phyloP scores from a whole-genome alignment of 2,329 filamentous ascomycete genomes.

The Colletotrichum chlorophyti region DNA sequence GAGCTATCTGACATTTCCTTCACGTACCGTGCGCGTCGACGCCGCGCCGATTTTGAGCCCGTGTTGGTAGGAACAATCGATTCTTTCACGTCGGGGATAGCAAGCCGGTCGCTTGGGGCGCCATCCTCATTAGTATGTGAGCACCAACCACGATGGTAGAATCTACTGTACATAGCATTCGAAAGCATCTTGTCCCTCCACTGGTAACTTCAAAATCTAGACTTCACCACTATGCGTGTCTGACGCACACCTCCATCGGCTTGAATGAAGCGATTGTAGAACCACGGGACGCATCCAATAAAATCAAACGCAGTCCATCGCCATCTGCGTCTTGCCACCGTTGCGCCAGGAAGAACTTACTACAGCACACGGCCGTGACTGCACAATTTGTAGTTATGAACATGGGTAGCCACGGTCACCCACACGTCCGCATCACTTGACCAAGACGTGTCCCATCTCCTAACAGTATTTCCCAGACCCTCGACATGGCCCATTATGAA shows the following conservation, averaged over 20 bases:
- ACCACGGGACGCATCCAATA: conserved; percentile 5
- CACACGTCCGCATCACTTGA: conserved; percentile 22
- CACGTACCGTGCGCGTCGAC: no score
- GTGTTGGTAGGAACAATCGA: no score
- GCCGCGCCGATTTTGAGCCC: no score
- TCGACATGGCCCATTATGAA: no score
- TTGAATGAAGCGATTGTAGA: neutral
- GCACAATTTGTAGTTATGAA: no score
- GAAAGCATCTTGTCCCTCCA: neutral
- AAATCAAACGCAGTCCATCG: neutral
- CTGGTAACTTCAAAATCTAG: neutral
- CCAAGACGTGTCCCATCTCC: no score
- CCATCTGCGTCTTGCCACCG: neutral
- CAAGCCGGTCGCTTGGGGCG: conserved; percentile 9
- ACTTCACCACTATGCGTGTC: no score
- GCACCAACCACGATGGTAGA: neutral
- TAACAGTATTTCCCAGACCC: no score
- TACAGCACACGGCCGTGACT: neutral
- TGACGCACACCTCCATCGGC: neutral
- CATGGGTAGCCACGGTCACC: no score
- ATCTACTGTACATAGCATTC: conserved; percentile 1
- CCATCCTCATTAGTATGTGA: neutral
- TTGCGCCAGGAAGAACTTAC: conserved; percentile 2
- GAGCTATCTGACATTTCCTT: conserved; percentile 1
- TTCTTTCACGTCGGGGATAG: conserved; percentile 5